These are phyloP conservation scores for Sclerotinia trifoliorum DNA, from an alignment of 2,329 filamentous ascomycete species.

Conservation along the genomic window DNA sequence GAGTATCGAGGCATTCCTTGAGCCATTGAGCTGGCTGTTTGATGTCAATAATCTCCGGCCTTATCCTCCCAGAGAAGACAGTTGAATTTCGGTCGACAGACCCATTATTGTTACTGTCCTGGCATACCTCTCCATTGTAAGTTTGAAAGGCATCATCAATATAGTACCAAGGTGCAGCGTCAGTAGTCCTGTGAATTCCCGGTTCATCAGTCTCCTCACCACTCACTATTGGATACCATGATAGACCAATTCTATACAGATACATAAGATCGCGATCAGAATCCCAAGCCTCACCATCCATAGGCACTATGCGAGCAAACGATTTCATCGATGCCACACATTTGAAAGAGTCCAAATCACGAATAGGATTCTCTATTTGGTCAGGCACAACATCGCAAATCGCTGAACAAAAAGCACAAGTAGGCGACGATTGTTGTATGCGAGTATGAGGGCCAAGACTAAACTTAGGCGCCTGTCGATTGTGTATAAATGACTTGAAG, in stretches of 20 bases:
- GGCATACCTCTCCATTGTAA: background rate
- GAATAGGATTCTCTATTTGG: background rate
- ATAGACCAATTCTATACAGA: background rate
- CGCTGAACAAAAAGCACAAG: background rate
- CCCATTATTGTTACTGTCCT: background rate
- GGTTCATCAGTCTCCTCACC: background rate
- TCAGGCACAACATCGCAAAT: background rate
- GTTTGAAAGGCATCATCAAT: slow-evolving; percentile 2
- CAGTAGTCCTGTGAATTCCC: background rate
- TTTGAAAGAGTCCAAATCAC: background rate
- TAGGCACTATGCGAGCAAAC: background rate
- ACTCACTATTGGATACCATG: background rate
- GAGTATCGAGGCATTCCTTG: background rate
- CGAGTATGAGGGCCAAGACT: background rate
- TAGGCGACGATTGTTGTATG: background rate
- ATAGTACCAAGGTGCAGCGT: background rate
- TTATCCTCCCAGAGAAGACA: background rate
- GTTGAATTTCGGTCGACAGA: background rate
- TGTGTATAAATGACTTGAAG: background rate
- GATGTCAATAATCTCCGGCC: background rate
- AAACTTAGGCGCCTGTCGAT: background rate
- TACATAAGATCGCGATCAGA: background rate
- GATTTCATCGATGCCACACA: background rate
- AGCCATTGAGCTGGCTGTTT: slow-evolving; percentile 3
- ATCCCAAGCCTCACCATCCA: background rate